Evolutionary conservation across 2,329 filamentous ascomycete species (phyloP).

Genomic region (Aspergillus unguis): DNA sequence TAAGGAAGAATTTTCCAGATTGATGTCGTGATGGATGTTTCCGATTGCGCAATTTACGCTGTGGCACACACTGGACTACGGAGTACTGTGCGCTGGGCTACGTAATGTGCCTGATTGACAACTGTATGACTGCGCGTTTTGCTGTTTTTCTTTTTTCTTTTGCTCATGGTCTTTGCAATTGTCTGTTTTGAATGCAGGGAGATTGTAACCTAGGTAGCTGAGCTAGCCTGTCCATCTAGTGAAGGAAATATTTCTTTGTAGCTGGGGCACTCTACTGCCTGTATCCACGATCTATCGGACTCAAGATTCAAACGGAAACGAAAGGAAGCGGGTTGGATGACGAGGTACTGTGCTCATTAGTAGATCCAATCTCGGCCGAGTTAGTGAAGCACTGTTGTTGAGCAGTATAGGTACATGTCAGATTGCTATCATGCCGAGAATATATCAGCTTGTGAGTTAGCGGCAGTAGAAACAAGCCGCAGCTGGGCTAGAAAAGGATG

Average conservation of each 20-base stretch:
- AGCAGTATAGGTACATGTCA: not conserved
- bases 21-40: conserved; percentile 27
- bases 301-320: too few species aligned
- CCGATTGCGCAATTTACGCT: conserved; percentile 25
- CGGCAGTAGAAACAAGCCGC: not conserved
- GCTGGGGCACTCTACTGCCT: not conserved
- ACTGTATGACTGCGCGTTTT: not conserved
- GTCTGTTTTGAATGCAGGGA: conserved; percentile 13
- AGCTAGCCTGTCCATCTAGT: conserved; percentile 5
- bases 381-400: not conserved
- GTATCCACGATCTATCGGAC: too few species aligned
- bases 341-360: not conserved
- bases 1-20: not conserved
- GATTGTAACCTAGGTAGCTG: conserved; percentile 3
- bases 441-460: conserved; percentile 3
- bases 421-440: conserved; percentile 9
- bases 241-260: conserved; percentile 8
- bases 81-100: too few species aligned
- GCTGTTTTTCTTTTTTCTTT: not conserved
- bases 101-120: not conserved
- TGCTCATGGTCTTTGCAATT: not conserved
- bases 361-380: not conserved
- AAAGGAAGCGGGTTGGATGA: not conserved
- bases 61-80: not conserved
- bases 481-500: not conserved